Conservation (phyloP, 2,329 filamentous ascomycete genomes). For the Fusarium virguliforme region DNA sequence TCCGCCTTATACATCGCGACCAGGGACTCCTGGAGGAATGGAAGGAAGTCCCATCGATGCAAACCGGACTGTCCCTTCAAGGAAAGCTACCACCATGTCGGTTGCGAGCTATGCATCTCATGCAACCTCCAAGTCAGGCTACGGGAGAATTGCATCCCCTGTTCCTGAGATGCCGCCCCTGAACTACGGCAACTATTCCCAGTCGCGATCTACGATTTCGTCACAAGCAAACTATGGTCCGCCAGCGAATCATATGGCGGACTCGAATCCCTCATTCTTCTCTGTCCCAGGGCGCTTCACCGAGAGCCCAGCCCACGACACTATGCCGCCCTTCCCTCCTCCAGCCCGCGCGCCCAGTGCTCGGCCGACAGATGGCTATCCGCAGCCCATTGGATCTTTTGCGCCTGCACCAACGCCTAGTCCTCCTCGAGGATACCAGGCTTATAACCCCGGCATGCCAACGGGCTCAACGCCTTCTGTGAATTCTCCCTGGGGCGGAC, state of each 20-base stretch:
- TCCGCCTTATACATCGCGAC: constrained; percentile 74
- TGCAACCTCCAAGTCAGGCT: constrained; percentile 73
- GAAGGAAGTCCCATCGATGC: constrained; percentile 70
- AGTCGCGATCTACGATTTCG: constrained; percentile 57
- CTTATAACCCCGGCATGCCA: constrained; percentile 54
- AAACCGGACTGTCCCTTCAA: constrained; percentile 64
- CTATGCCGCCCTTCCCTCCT: constrained; percentile 55
- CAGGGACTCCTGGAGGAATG: constrained; percentile 68
- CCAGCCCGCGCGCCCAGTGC: constrained; percentile 54
- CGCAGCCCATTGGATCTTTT: constrained; percentile 37
- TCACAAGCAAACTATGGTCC: constrained; percentile 56
- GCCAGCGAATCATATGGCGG: constrained; percentile 37
- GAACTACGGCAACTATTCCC: constrained; percentile 47
- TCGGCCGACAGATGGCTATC: constrained; percentile 54
- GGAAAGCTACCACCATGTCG: constrained; percentile 71
- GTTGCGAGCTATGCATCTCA: constrained; percentile 76
- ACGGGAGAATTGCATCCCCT: constrained; percentile 59
- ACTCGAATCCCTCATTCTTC: constrained; percentile 16
- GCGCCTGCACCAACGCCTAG: constrained; percentile 13
- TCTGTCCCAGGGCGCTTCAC: constrained; percentile 48
- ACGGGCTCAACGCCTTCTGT: constrained; percentile 55
- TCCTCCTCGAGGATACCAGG: constrained; percentile 48
- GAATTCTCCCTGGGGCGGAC: constrained; percentile 46
- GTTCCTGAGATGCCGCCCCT: constrained; percentile 55
- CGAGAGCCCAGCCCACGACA: constrained; percentile 52